Evolutionary conservation across 176 grass and related monocot genomes (phyloP).

Genomic region (Canna indica): DNA sequence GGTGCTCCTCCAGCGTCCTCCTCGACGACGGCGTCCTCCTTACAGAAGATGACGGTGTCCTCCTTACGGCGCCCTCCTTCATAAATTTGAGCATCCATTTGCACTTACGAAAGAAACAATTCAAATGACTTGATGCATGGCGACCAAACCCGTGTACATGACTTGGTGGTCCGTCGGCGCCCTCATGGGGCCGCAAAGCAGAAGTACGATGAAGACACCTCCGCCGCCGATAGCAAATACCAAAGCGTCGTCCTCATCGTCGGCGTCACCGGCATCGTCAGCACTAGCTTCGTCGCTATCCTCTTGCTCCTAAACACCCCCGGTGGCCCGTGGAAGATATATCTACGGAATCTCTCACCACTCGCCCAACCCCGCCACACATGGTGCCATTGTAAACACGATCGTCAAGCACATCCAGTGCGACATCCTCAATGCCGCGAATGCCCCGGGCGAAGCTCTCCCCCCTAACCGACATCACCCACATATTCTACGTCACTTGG

Average conservation of each 20-base stretch:
- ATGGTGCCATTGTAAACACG: neutral
- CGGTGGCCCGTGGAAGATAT: neutral
- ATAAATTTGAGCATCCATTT: no score
- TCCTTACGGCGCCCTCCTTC: no score
- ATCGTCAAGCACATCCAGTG: neutral
- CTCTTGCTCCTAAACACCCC: constrained; percentile 4
- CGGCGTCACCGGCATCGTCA: neutral
- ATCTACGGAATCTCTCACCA: constrained; percentile 15
- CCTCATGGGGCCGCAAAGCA: neutral
- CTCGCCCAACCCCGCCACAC: neutral
- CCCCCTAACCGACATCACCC: constrained; percentile 1
- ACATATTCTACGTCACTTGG: neutral
- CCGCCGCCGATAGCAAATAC: neutral
- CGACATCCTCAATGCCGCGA: constrained; percentile 3
- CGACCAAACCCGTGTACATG: neutral
- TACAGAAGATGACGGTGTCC: no score
- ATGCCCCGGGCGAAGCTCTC: neutral
- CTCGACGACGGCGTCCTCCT: no score
- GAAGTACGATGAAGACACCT: neutral
- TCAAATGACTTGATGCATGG: no score
- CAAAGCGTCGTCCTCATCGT: neutral
- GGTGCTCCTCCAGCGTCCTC: no score
- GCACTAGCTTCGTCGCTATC: constrained; percentile 1
- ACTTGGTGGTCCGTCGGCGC: neutral
- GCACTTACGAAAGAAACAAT: no score